Conservation (phyloP, 345 rosid genomes). For the Acer saccharum region DNA sequence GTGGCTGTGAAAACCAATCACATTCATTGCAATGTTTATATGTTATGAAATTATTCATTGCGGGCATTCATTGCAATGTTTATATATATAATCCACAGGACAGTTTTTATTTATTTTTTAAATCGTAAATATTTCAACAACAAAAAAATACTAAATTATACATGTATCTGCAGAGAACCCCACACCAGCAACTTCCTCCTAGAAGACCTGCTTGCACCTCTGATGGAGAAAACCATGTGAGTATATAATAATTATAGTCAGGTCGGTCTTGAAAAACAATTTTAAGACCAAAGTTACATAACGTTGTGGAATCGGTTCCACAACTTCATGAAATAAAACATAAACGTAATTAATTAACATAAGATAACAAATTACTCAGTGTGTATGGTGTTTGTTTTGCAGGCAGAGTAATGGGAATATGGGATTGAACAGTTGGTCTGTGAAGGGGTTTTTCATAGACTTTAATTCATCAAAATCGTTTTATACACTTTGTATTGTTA, state of each 20-base stretch:
- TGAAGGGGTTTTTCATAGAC: neutral
- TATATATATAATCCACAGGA: neutral
- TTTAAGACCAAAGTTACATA: too few relatives aligned
- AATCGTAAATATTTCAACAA: neutral
- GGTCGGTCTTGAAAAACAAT: too few relatives aligned
- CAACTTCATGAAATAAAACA: neutral
- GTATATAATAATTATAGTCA: neutral
- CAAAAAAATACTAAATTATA: neutral
- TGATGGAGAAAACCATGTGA: slow-evolving; percentile 45
- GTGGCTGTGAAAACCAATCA: too few relatives aligned
- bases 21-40: too few relatives aligned
- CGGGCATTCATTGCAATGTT: too few relatives aligned
- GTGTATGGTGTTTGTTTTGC: neutral
- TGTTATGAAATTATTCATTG: too few relatives aligned
- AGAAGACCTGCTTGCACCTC: slow-evolving; percentile 70
- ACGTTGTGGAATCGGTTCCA: too few relatives aligned
- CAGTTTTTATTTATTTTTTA: neutral
- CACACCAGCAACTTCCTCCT: slow-evolving; percentile 72
- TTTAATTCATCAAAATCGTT: neutral
- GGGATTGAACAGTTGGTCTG: neutral
- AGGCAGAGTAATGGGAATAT: neutral
- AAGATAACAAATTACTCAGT: too few relatives aligned
- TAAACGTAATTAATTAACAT: too few relatives aligned
- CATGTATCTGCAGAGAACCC: slow-evolving; percentile 55
- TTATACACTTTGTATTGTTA: neutral